phyloP scores from a whole-genome alignment of 257 asterid species.

The Solanum dulcamara region DNA sequence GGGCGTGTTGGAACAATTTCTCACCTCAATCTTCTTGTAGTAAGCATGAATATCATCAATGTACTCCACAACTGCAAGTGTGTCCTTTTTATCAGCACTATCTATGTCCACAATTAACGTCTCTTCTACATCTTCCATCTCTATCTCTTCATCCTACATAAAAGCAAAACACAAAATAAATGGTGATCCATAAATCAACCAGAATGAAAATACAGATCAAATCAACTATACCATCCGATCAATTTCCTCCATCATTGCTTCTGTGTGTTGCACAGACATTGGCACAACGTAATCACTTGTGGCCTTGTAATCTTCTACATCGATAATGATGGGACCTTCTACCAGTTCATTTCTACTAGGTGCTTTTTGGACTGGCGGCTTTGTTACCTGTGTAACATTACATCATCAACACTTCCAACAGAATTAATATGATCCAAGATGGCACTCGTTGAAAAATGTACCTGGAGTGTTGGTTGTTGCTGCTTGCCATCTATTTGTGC shows the following conservation, averaged over 20 bases:
- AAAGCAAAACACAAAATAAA: not conserved
- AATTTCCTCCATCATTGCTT: conserved; percentile 69
- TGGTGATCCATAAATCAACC: not conserved
- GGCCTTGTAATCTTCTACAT: conserved; percentile 24
- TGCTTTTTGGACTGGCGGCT: conserved; percentile 12
- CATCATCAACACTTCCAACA: not conserved
- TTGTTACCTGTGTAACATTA: conserved; percentile 13
- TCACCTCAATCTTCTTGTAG: conserved; percentile 62
- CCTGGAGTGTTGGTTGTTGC: conserved; percentile 26
- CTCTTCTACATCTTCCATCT: conserved; percentile 41
- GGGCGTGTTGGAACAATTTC: not conserved
- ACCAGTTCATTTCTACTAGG: conserved; percentile 9
- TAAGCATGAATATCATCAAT: conserved; percentile 44
- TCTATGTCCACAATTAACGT: conserved; percentile 48
- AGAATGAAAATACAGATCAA: not conserved
- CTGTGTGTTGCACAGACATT: conserved; percentile 60
- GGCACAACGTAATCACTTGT: conserved; percentile 36
- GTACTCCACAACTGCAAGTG: conserved; percentile 60
- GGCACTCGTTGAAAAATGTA: conserved; percentile 4
- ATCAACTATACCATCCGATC: conserved; percentile 45
- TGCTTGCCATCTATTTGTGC: conserved; percentile 44
- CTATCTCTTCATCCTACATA: conserved; percentile 32
- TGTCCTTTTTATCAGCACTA: conserved; percentile 32
- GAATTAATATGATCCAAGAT: not conserved
- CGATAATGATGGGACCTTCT: conserved; percentile 22